phyloP scores from a whole-genome alignment of 140 eudicot species.

The Eryngium alpinum region DNA sequence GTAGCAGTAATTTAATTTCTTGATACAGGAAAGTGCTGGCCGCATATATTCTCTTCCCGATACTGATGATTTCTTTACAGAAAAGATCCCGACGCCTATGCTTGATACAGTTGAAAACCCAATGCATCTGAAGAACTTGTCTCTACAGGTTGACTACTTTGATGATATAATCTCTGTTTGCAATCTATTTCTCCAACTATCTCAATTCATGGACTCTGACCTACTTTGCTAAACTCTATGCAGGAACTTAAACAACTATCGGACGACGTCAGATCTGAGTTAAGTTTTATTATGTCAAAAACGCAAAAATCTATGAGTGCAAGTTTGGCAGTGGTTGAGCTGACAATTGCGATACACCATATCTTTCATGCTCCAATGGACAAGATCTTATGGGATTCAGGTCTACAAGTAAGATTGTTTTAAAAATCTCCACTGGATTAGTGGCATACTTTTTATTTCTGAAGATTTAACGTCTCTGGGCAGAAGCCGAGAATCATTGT shows the following conservation, averaged over 20 bases:
- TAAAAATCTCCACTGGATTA: not conserved
- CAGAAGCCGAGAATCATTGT: too few species aligned
- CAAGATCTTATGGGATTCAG: conserved; percentile 90
- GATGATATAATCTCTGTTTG: not conserved
- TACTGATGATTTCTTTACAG: conserved; percentile 43
- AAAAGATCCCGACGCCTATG: conserved; percentile 67
- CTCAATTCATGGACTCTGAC: not conserved
- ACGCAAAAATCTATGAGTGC: conserved; percentile 44
- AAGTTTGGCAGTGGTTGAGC: conserved; percentile 78
- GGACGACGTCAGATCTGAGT: conserved; percentile 79
- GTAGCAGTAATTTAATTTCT: not conserved
- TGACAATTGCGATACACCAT: conserved; percentile 83
- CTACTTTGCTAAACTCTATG: conserved; percentile 21
- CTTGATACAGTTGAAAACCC: conserved; percentile 85
- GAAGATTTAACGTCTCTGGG: not conserved
- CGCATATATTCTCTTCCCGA: conserved; percentile 40
- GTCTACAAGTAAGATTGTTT: conserved; percentile 61
- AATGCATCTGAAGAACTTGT: conserved; percentile 67
- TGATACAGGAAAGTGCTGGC: conserved; percentile 45
- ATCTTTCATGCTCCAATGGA: conserved; percentile 87
- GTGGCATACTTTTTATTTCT: not conserved
- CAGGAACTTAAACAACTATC: conserved; percentile 84
- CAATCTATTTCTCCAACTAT: not conserved
- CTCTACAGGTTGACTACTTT: conserved; percentile 48
- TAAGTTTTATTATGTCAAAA: conserved; percentile 50